Evolutionary conservation across 2,329 filamentous ascomycete genomes (phyloP), one percentile per base, ranked within the genome.

Genomic region (Nigrospora sphaerica): DNA sequence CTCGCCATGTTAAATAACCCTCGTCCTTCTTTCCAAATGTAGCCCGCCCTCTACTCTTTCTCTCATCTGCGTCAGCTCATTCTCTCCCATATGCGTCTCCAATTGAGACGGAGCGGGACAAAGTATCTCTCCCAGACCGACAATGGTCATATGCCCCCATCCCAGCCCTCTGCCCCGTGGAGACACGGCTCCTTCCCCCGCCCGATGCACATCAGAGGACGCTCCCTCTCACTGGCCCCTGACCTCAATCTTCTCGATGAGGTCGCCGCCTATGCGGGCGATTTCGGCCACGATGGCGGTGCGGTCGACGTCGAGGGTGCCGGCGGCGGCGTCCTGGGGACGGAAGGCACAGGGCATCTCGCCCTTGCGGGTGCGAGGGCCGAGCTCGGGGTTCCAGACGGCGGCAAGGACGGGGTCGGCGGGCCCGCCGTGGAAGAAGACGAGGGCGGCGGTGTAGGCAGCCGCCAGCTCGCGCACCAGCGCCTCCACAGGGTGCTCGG

Each of bases 341-440:
- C 79, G 67, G 46, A 81, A 83, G 10, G 81, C 83, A 62, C 84
- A 88, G 1, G 81, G 75, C 60, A 91, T 62, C 48, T 85, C 86
- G 14, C 86, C 75, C 52, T 85, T 85, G 71, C 89, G 91, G 12
- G 70, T 67, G 51, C 87, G 75, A 45, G 57, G 62, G 52, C 71
- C 70, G 49, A 79, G 54, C 51, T 70, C 70, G 2, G 77, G 77
- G 46, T 77, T 78, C 80, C 80, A 83, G 39, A 83, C 70, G 16
- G 70, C 77, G 2, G 75, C 74, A 13, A 86, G 72, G 9, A 80
- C 62, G 47, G 80, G 73, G 19, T 81, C 74, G 2, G 73, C 70
- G 1, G 72, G 62, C 5, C 69, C 73, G 32, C 89, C 84, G 52
- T 83, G 77, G 71, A 97, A 96, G 65, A 96, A 88, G 2, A 96